Evolutionary conservation across 1,139 yeast species (phyloP).

Genomic region (Pichia sp.): DNA sequence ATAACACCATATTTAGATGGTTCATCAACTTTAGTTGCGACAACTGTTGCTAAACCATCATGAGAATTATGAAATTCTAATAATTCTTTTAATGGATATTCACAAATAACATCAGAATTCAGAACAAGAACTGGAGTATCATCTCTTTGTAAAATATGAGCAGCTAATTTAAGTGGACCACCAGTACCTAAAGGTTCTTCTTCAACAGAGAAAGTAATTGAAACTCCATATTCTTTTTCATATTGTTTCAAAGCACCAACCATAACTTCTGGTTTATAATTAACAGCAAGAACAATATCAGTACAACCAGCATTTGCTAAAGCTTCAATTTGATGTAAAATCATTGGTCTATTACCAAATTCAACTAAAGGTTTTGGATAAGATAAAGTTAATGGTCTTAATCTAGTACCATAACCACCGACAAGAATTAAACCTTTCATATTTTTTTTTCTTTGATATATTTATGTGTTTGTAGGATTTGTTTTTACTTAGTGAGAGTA

Average conservation of each 20-base stretch:
- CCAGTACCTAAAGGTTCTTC: conserved; percentile 99
- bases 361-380: conserved; percentile 98
- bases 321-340: conserved; percentile 95
- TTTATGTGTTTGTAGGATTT: conserved; percentile 1
- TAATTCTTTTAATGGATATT: conserved; percentile 91
- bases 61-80: conserved; percentile 90
- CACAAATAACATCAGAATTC: conserved; percentile 98
- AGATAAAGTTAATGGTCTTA: conserved; percentile 96
- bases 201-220: conserved; percentile 95
- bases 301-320: conserved; percentile 98
- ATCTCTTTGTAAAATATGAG: conserved; percentile 87
- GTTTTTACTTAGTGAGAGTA: not conserved
- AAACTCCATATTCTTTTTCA: conserved; percentile 91
- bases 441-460: conserved; percentile 8
- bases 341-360: conserved; percentile 97
- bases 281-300: conserved; percentile 96
- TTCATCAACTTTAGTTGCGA: conserved; percentile 98
- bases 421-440: conserved; percentile 99
- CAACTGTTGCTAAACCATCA: conserved; percentile 98
- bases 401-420: conserved; percentile 99
- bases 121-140: conserved; percentile 94
- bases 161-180: conserved; percentile 98
- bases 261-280: conserved; percentile 99
- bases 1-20: conserved; percentile 99
- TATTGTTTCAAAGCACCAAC: conserved; percentile 89